phyloP scores from a whole-genome alignment of 2,329 filamentous ascomycete genomes.

The Colletotrichum tanaceti region DNA sequence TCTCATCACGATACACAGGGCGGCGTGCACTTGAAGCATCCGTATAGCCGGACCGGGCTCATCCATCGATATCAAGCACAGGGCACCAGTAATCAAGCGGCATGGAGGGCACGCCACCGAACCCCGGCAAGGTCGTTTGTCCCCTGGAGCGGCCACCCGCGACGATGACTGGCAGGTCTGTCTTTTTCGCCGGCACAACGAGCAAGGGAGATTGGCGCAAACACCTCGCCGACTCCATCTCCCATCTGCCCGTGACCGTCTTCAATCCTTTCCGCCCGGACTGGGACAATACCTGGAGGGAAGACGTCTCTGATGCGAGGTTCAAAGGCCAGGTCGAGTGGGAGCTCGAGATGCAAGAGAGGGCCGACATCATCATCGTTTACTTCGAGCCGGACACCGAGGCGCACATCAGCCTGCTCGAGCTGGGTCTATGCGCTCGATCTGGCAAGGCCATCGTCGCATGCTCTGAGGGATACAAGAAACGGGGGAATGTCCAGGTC shows the following conservation, averaged over 20 bases:
- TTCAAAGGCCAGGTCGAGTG: constrained; percentile 69
- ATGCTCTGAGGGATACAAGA: constrained; percentile 63
- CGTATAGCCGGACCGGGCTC: not conserved
- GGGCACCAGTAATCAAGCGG: not conserved
- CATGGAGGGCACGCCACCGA: constrained; percentile 1
- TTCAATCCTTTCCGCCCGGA: constrained; percentile 67
- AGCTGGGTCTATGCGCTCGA: constrained; percentile 66
- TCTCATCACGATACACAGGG: not conserved
- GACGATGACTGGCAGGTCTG: constrained; percentile 43
- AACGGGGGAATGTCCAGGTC: constrained; percentile 70
- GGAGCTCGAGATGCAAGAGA: constrained; percentile 69
- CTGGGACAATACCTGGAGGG: constrained; percentile 66
- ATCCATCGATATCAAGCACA: not conserved
- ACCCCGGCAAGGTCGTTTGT: constrained; percentile 42
- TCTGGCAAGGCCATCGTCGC: constrained; percentile 62
- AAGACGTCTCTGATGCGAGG: constrained; percentile 58
- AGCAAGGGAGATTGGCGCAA: constrained; percentile 63
- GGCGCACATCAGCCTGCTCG: constrained; percentile 69
- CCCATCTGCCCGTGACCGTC: constrained; percentile 62
- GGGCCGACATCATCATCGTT: constrained; percentile 65
- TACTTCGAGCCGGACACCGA: constrained; percentile 65
- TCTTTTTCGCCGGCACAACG: constrained; percentile 72
- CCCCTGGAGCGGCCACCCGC: constrained; percentile 14
- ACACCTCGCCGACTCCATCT: constrained; percentile 54
- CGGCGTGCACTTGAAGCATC: not conserved